phyloP scores from a whole-genome alignment of 1,139 yeast species.

The Hansenula lynferdii region DNA sequence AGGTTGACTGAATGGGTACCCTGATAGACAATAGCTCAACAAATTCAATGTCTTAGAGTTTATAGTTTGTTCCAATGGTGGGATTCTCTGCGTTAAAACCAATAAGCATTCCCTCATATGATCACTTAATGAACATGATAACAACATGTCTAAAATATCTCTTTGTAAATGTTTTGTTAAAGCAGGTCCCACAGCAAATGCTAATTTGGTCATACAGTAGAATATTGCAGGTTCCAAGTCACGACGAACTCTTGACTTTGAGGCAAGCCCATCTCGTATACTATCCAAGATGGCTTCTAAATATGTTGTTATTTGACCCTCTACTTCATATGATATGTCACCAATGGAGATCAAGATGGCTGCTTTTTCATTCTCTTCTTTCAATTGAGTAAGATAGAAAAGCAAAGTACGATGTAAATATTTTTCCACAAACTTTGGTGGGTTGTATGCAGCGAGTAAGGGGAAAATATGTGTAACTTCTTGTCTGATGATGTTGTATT shows the following conservation, averaged over 20 bases:
- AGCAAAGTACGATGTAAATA: slow-evolving; percentile 78
- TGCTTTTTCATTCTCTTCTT: slow-evolving; percentile 71
- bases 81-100: slow-evolving; percentile 66
- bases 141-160: slow-evolving; percentile 74
- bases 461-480: slow-evolving; percentile 85
- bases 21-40: slow-evolving; percentile 76
- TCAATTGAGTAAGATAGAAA: slow-evolving; percentile 74
- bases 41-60: slow-evolving; percentile 68
- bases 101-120: slow-evolving; percentile 74
- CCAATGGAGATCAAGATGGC: slow-evolving; percentile 84
- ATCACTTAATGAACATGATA: slow-evolving; percentile 77
- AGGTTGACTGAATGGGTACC: slow-evolving; percentile 77
- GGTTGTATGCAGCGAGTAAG: slow-evolving; percentile 72
- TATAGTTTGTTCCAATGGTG: slow-evolving; percentile 71
- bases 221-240: slow-evolving; percentile 86
- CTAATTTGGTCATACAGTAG: slow-evolving; percentile 82
- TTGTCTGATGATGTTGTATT: slow-evolving; percentile 67
- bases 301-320: slow-evolving; percentile 84
- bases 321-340: slow-evolving; percentile 76
- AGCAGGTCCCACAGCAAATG: slow-evolving; percentile 93
- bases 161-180: slow-evolving; percentile 82
- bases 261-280: slow-evolving; percentile 73
- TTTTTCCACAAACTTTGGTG: slow-evolving; percentile 71
- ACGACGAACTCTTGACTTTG: slow-evolving; percentile 42
- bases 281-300: slow-evolving; percentile 82